phyloP scores from a whole-genome alignment of 2,329 filamentous ascomycete genomes.

The Lecanoromycetidae sp. region DNA sequence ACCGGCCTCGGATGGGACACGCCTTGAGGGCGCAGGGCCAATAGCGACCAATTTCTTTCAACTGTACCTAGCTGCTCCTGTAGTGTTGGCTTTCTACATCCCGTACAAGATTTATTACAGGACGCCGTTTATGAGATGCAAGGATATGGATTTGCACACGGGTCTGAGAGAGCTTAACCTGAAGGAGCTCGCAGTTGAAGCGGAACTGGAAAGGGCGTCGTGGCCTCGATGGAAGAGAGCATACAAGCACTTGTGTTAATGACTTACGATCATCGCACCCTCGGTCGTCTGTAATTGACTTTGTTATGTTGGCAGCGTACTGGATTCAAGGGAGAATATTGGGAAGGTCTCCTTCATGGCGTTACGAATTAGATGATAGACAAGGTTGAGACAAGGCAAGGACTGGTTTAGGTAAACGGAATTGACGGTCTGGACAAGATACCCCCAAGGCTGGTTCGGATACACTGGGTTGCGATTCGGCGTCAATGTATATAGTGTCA shows the following conservation, averaged over 20 bases:
- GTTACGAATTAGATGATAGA: no score
- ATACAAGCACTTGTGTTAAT: conserved; percentile 61
- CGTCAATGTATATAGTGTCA: not conserved
- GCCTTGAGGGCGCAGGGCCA: conserved; percentile 30
- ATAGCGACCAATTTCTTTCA: conserved; percentile 58
- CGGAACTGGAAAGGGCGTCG: conserved; percentile 56
- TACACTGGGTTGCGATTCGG: not conserved
- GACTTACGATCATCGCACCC: not conserved
- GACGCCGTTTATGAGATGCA: conserved; percentile 53
- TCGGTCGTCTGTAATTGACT: not conserved
- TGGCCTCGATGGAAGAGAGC: conserved; percentile 69
- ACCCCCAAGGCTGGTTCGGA: not conserved
- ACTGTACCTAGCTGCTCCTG: conserved; percentile 43
- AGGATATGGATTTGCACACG: conserved; percentile 77
- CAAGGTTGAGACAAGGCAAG: no score
- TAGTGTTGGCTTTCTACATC: conserved; percentile 51
- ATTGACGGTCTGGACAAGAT: not conserved
- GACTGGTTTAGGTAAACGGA: not conserved
- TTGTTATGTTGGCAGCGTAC: conserved; percentile 1
- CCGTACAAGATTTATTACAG: conserved; percentile 63
- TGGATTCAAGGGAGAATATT: not conserved
- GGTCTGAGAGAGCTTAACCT: conserved; percentile 78
- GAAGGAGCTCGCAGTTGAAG: conserved; percentile 63
- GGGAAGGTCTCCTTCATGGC: no score
- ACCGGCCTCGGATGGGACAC: conserved; percentile 31